Base-by-base conservation (phyloP, 176 grass and related monocot genomes). In the Elaeis guineensis region DNA sequence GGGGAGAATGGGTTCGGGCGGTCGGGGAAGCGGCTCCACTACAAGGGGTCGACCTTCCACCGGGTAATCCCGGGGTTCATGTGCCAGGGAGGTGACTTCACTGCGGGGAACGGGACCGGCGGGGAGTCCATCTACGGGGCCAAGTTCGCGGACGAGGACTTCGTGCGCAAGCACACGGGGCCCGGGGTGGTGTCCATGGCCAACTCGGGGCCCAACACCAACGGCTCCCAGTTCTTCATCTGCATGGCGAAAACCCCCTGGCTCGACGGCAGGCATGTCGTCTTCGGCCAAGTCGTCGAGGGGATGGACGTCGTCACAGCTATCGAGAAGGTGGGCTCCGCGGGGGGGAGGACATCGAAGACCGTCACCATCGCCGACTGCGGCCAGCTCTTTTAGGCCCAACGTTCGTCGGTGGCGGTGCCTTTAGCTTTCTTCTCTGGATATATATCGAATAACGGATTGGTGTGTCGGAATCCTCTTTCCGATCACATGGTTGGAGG, bases 201-300 rank as follows among this genome's bases (percentile, higher is more conserved):
- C 28, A 84, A 84, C 72, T 65, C 81, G 23, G 81, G 81, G 18
- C 76, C 81, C 60, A 75, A 84, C 66, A 84, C 76, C 56, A 84
- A 84, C 56, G 76, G 81, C 2, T 84, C 81, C 32, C 76, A 84
- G 76, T 84, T 84, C 71, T 84, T 84, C 72, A 79, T 84, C 70
- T 75, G 70, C 71, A 70, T 73, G 61, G 65, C 7, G 29, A 11
- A 14, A 54, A 72, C 81, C 32, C 71, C 75, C 59, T 84, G 76
- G 81, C 81, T 84, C 5, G 81, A 84, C 72, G 55, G 55, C 30
- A 67, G 60, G 7, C 81, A 84, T 66, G 81, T 84, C 55, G 81
- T 77, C 4, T 84, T 84, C 71, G 76, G 81, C 28, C 75, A 62
- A 39, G 81, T 79, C 50, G 71, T 67, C 17, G 16, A 21, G 0